Evolutionary conservation across 2,329 filamentous ascomycete species (phyloP), one percentile per base, ranked within the genome.

Genomic region (Pseudogymnoascus sp.): DNA sequence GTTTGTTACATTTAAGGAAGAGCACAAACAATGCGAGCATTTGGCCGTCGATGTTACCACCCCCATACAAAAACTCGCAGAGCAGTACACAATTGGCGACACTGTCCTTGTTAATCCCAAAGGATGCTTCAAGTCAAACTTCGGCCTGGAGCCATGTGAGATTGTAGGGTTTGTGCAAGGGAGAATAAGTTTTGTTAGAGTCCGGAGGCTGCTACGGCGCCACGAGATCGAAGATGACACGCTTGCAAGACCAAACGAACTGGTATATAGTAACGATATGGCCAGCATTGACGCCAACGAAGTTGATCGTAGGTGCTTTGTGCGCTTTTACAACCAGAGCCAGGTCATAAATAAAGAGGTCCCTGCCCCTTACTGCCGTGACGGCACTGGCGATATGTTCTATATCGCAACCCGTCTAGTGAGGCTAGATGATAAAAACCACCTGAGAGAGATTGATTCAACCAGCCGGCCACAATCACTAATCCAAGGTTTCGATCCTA

Each of bases 331-430:
- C 64, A 69, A 64, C 0, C 66, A 71, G 0, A 68, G 69, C 0
- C 75, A 82, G 8, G 52, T 69, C 6, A 16, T 5, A 5, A 60
- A 59, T 7, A 61, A 72, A 2, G 63, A 69, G 0, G 78, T 93
- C 2, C 81, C 83, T 0, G 74, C 79, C 0, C 89, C 89, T 0
- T 95, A 92, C 71, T 77, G 85, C 66, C 78, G 84, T 0, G 76
- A 81, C 18, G 90, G 90, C 0, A 82, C 81, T 0, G 88, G 87
- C 0, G 84, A 89, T 64, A 80, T 81, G 14, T 93, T 88, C 70
- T 89, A 80, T 64, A 80, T 91, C 8, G 83, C 80, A 0, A 77
- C 80, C 58, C 66, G 71, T 35, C 70, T 78, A 25, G 58, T 73
- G 0, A 61, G 63, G 1, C 14, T 59, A 3, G 62, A 71, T 1